Percentiles rank a stretch among this genome's conserved stretches.
These are phyloP conservation scores for Phoenix dactylifera DNA, from an alignment of 176 grass and related monocot genomes.

Conservation along the genomic window DNA sequence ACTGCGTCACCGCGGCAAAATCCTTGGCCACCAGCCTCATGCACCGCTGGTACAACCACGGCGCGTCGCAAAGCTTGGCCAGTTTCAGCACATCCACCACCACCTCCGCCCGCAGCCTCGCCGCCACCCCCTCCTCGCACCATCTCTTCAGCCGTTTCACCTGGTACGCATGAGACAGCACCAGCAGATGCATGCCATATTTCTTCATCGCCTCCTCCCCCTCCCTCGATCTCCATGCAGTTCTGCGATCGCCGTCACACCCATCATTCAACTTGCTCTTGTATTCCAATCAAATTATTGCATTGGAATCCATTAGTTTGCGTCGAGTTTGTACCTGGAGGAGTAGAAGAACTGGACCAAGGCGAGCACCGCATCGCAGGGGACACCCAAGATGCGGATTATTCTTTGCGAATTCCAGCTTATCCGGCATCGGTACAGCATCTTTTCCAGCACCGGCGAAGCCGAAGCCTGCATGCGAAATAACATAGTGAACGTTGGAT, in stretches of 20 bases:
- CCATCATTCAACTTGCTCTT: no score
- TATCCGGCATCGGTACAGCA: slow-evolving; percentile 38
- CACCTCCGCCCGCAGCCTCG: slow-evolving; percentile 35
- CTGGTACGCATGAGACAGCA: slow-evolving; percentile 67
- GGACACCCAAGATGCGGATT: slow-evolving; percentile 45
- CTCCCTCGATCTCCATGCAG: neutral
- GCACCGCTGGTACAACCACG: slow-evolving; percentile 46
- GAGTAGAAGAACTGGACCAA: slow-evolving; percentile 66
- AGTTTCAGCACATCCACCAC: slow-evolving; percentile 76
- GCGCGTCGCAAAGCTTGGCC: slow-evolving; percentile 71
- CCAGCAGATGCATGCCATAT: slow-evolving; percentile 59
- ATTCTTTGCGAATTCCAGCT: slow-evolving; percentile 30
- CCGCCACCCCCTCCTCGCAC: slow-evolving; percentile 37
- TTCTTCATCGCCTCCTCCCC: slow-evolving; percentile 25
- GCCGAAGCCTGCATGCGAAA: slow-evolving; percentile 34
- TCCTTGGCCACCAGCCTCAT: slow-evolving; percentile 49
- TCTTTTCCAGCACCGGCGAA: slow-evolving; percentile 68
- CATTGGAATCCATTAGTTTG: no score
- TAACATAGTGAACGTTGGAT: neutral
- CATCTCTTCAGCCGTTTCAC: slow-evolving; percentile 63
- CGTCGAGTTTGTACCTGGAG: slow-evolving; percentile 18
- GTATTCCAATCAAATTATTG: no score
- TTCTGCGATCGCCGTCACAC: neutral
- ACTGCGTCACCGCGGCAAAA: slow-evolving; percentile 39
- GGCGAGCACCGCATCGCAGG: slow-evolving; percentile 45